These are phyloP conservation scores for Solanum commersonii DNA, from an alignment of 257 asterid genomes.

Conservation along the genomic window DNA sequence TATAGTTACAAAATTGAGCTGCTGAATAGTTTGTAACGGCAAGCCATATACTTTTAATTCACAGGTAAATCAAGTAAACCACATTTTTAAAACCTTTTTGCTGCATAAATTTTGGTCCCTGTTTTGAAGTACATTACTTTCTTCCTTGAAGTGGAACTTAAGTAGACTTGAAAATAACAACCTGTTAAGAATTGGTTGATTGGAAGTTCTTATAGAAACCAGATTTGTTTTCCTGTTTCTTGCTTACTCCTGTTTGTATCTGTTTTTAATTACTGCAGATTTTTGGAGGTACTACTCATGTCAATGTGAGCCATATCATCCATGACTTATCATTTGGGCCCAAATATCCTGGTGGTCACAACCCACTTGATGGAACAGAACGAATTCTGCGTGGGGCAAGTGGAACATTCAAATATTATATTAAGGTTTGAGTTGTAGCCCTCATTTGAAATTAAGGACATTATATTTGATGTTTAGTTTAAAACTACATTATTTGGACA, in stretches of 20 bases:
- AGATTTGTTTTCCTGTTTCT: not conserved
- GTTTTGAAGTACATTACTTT: not conserved
- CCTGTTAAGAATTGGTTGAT: not conserved
- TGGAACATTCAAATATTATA: slow-evolving; percentile 97
- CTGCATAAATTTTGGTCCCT: not conserved
- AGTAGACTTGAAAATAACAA: not conserved
- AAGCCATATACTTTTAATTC: not conserved
- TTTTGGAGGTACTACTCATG: slow-evolving; percentile 77
- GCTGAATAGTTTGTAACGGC: not conserved
- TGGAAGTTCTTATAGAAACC: not conserved
- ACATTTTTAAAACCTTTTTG: not conserved
- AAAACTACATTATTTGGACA: not conserved
- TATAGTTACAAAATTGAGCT: not conserved
- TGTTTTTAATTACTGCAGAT: slow-evolving; percentile 37
- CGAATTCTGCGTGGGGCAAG: slow-evolving; percentile 78
- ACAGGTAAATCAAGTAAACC: not conserved
- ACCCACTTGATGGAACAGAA: slow-evolving; percentile 87
- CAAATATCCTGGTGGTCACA: slow-evolving; percentile 91
- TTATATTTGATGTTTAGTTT: not conserved
- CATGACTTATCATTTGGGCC: slow-evolving; percentile 97
- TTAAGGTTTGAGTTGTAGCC: slow-evolving; percentile 50
- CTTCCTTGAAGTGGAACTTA: not conserved
- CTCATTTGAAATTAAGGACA: not conserved
- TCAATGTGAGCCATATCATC: slow-evolving; percentile 90
- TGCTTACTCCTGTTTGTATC: not conserved